Conservation (phyloP, 192 early-diverging fungal species). For the Kappamyces sp. region DNA sequence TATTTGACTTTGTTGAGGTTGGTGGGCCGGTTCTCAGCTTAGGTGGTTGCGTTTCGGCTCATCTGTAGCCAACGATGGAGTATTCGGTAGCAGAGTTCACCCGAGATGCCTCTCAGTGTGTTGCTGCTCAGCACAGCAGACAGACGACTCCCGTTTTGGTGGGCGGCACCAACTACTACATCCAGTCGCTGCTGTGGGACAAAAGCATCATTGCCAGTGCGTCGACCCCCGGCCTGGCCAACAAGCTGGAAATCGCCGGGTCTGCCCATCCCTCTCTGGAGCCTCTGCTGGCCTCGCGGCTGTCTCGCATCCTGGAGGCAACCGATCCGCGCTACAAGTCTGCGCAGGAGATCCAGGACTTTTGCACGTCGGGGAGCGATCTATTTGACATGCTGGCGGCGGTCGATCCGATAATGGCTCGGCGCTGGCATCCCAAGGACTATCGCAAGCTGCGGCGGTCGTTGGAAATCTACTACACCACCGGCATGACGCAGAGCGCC, state of each 20-base stretch:
- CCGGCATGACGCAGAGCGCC: constrained; percentile 69
- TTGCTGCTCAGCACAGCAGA: constrained; percentile 68
- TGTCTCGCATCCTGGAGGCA: constrained; percentile 13
- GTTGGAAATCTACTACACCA: constrained; percentile 73
- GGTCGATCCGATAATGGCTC: constrained; percentile 82
- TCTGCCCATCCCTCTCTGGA: constrained; percentile 18
- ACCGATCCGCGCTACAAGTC: constrained; percentile 16
- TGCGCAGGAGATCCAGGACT: constrained; percentile 9
- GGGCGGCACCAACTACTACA: constrained; percentile 96
- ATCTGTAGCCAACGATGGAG: constrained; percentile 42
- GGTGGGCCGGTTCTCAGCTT: too few relatives aligned
- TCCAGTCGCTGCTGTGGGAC: constrained; percentile 83
- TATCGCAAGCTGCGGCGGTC: constrained; percentile 79
- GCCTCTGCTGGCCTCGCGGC: constrained; percentile 13
- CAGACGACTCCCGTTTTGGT: constrained; percentile 77
- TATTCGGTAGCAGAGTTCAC: constrained; percentile 86
- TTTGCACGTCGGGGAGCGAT: constrained; percentile 22
- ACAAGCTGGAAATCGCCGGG: constrained; percentile 11
- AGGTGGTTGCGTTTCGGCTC: constrained; percentile 2
- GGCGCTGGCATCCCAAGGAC: constrained; percentile 86
- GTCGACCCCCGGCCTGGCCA: constrained; percentile 8
- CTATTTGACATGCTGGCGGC: constrained; percentile 63
- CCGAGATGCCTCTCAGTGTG: constrained; percentile 66
- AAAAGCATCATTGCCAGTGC: constrained; percentile 52
- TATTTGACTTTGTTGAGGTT: constrained; percentile 68